A percentile compares a stretch with the other conserved stretches of the same genome.
Evolutionary conservation across 768 basidiomycete genomes (phyloP).

Genomic region (Tubosaeta sp.): DNA sequence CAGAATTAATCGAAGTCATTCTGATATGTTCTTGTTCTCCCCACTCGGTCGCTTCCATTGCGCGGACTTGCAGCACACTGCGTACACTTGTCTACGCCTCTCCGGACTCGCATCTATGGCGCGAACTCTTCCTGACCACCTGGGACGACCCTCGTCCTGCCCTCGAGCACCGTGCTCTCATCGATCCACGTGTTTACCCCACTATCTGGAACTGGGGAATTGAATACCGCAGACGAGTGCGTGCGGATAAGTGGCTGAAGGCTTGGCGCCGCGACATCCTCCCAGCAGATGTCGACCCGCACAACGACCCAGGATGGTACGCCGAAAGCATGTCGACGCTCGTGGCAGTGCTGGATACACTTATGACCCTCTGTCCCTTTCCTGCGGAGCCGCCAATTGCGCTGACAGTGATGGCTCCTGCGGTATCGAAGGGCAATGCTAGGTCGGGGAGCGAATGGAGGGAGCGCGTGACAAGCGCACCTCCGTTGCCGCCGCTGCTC

Average conservation of each 20-base stretch:
- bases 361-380: conserved; percentile 32
- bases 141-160: conserved; percentile 49
- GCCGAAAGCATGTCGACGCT: conserved; percentile 16
- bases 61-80: conserved; percentile 36
- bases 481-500: conserved; percentile 31
- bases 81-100: conserved; percentile 34
- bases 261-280: conserved; percentile 21
- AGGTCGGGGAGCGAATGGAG: conserved; percentile 3
- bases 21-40: conserved; percentile 28
- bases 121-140: conserved; percentile 41
- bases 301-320: not conserved
- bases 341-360: conserved; percentile 30
- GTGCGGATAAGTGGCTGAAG: conserved; percentile 21
- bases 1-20: conserved; percentile 40
- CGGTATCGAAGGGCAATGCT: conserved; percentile 4
- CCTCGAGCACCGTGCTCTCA: conserved; percentile 19
- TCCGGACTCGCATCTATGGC: conserved; percentile 41
- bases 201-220: conserved; percentile 20
- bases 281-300: not conserved
- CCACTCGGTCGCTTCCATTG: conserved; percentile 32
- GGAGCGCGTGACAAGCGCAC: conserved; percentile 26
- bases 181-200: conserved; percentile 23
- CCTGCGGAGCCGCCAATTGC: conserved; percentile 22
- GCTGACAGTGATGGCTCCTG: conserved; percentile 14
- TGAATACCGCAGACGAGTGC: conserved; percentile 22